A percentile compares a stretch with the other conserved stretches of the same genome.
These are phyloP conservation scores for Didymella pomorum DNA, from an alignment of 2,329 filamentous ascomycete genomes.

Conservation along the genomic window DNA sequence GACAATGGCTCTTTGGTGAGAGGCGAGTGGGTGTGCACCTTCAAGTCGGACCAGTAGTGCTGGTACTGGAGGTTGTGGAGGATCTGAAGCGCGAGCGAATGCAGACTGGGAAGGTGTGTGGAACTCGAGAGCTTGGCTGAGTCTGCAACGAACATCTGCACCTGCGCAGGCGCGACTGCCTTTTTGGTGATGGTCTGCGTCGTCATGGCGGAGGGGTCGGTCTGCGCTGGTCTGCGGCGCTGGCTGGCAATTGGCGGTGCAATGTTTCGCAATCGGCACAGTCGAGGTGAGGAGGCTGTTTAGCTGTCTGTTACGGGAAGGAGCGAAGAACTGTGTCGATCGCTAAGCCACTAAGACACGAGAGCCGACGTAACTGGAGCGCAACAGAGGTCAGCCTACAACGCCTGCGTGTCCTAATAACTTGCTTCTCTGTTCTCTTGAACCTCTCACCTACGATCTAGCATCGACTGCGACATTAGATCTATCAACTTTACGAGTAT, in stretches of 20 bases:
- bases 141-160: conserved; percentile 43
- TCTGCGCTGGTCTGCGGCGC: conserved; percentile 10
- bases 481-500: neutral
- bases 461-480: neutral
- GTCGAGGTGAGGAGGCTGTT: conserved; percentile 23
- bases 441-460: neutral
- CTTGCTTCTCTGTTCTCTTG: neutral
- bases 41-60: conserved; percentile 75
- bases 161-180: conserved; percentile 40
- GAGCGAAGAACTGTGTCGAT: conserved; percentile 37
- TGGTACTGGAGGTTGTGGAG: conserved; percentile 76
- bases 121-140: conserved; percentile 18
- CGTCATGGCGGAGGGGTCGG: conserved; percentile 36
- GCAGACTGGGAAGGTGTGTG: conserved; percentile 45
- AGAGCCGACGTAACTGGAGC: conserved; percentile 20
- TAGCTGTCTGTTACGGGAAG: conserved; percentile 41
- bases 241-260: conserved; percentile 35
- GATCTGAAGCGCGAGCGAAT: conserved; percentile 67
- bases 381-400: conserved; percentile 15
- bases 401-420: conserved; percentile 10
- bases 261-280: conserved; percentile 32
- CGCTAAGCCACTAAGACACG: conserved; percentile 20
- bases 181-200: conserved; percentile 35
- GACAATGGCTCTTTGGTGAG: conserved; percentile 54
- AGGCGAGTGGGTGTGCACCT: conserved; percentile 60